Base-by-base conservation (phyloP, 2,329 filamentous ascomycete genomes). In the Blastomyces parvus region DNA sequence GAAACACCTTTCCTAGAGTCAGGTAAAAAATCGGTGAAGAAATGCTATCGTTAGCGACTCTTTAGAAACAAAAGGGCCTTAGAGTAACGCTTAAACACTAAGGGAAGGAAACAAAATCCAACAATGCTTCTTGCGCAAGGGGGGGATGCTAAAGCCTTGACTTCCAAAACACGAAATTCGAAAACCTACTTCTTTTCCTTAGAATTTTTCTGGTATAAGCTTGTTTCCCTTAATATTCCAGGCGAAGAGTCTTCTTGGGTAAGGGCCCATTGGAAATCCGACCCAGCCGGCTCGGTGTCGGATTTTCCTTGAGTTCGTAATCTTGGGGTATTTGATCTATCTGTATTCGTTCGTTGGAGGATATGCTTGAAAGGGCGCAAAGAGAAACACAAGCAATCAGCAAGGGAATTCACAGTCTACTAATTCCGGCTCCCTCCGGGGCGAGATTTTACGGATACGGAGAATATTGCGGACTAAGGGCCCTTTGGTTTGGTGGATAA, bases 1-100 rank as follows among this genome's bases (percentile, higher is more conserved):
- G 91, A 96, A 22, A 88, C 85, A 36, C 89, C 88, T 79, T 96
- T 97, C 76, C 89, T 96, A 70, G 19, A 27, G 25, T 22, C 33
- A 60, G 40, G 55, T 33, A 8, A 63, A 63, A 65, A 11, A 33
- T 42, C 33, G 44, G 53, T 6, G 30, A 40, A 25, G 61, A 59
- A 27, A 25, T n/a, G 17, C 38, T 44, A 22, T 3, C 22, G 58
- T 53, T 25, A 64, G 52, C 40, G 55, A 40, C 44, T 25, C 33
- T 44, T 44, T 25, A 44, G 30, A 36, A 53, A 60, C 33, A n/a
- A 19, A 6, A 33, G 33, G 44, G n/a, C 14, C n/a, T 30, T 19
- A 27, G n/a, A 46, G 3, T 25, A 14, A 50, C 3, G 30, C 25
- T 38, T 17, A 42, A 42, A 36, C 33, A 30, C 46, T 22, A 6